Base-by-base conservation (phyloP, 441 rosid species). In the Raphanus hybrid region DNA sequence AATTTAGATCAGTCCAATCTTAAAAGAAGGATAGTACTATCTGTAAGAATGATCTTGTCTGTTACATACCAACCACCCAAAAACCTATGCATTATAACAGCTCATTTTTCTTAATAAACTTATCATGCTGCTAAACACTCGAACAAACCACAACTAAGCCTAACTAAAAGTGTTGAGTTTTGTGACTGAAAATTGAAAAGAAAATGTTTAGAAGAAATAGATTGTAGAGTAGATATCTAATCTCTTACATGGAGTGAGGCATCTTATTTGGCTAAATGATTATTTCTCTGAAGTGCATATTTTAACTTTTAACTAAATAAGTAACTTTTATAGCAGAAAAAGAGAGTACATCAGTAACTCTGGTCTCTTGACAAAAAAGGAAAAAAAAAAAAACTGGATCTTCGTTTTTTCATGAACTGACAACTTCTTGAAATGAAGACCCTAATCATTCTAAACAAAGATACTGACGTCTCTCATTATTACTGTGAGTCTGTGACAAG, bases 11-110 rank as follows among this genome's bases (percentile, higher is more conserved):
- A 50, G 69, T 50, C 69, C 69, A 67, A 72, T 71, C 81, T 59
- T 5, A 71, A 72, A 72, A 78, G 73, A 72, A 37, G 48, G 61
- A 61, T 35, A 26, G 76, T 77, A 77, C 81, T 66, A 72, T 59
- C 73, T 57, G n/a, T 66, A 34, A 72, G 77, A 67, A 78, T 72
- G 73, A 72, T 73, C 6, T 26, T 72, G 81, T 78, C 81, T 67
- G 69, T 67, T 67, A 78, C 81, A 72, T 67, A 23, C 59, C 73
- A 78, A 72, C 81, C 77, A 78, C 81, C 72, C 69, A 60, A 67
- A 23, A 71, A 60, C 10, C 14, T 62, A 58, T 77, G 75, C 54
- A 43, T 45, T 48, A 43, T 64, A 59, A 18, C 58, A 52, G 58
- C 20, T 52, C 8, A 14, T n/a, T 50, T 52, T 52, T 52, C 8